These are phyloP conservation scores for Acacia pycnantha DNA, from an alignment of 331 rosid genomes.

Conservation along the genomic window DNA sequence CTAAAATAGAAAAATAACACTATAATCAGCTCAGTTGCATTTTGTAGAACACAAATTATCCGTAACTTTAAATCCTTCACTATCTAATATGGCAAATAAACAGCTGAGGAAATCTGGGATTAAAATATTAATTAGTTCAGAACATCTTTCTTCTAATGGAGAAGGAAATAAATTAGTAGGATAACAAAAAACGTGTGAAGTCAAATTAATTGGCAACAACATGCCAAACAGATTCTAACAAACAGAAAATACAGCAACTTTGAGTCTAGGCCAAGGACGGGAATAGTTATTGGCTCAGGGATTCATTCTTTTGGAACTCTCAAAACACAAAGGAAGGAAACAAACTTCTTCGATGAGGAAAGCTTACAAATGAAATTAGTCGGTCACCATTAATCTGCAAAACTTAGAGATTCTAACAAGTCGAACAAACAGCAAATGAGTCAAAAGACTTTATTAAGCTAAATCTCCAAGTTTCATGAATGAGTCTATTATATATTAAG, in stretches of 20 bases:
- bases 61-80: neutral
- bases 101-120: neutral
- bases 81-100: neutral
- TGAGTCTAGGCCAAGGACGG: neutral
- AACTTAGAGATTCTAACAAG: neutral
- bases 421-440: neutral
- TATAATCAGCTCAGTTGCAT: neutral
- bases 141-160: neutral
- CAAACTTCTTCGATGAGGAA: neutral
- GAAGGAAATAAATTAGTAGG: neutral
- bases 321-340: slow-evolving; percentile 1
- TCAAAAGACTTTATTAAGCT: neutral
- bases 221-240: neutral
- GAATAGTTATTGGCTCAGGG: neutral
- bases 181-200: neutral
- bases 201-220: neutral
- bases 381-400: neutral
- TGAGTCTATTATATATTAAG: neutral
- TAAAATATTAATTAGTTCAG: neutral
- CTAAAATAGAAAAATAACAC: neutral
- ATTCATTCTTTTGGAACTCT: neutral
- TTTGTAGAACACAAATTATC: neutral
- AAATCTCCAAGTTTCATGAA: neutral
- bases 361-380: neutral
- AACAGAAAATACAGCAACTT: neutral